Evolutionary conservation across 768 basidiomycete genomes (phyloP), one percentile per base, ranked within the genome.

Genomic region (Pleurotus platypus): DNA sequence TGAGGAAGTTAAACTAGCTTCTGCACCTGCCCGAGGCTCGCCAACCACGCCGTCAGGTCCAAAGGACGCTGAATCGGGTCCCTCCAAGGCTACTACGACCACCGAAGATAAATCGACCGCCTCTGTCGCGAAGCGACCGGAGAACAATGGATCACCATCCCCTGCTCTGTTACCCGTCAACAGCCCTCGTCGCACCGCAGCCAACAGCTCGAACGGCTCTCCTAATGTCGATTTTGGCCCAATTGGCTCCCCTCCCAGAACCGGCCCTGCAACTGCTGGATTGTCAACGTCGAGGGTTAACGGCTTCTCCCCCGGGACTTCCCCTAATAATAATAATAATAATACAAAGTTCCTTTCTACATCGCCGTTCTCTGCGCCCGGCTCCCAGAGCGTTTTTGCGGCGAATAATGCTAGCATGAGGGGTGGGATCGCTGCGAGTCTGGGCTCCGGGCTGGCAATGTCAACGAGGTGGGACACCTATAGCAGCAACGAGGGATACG

Each of bases 331-430:
- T 58, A 67, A 50, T 58, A 67, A 50, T 54, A 48, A 72, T 58
- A 64, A 72, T 59, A 26, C 24, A 11, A 35, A 35, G 30, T 66
- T 82, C 66, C 64, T 84, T 26, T 77, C 82, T 12, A 74, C 83
- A 0, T 90, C 89, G 2, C 90, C 92, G 0, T 92, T 92, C 66
- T 89, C 89, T 20, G 86, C 86, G 0, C 90, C 90, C 0, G 87
- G 87, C 0, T 72, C 81, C 0, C 84, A 84, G 62, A 76, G 79
- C 4, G 68, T 81, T 11, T 89, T 86, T 69, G 62, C 79, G 45
- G 13, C 26, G 22, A 39, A 40, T 46, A 47, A 48, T 67, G 67
- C 13, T 56, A 63, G 42, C 46, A 42, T 38, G 49, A 71, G 75
- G 2, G 71, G 74, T 1, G 87, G 86, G 2, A 72, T 85, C 1